Conservation (phyloP, 306 rosid genomes). For the Spatholobus suberectus region DNA sequence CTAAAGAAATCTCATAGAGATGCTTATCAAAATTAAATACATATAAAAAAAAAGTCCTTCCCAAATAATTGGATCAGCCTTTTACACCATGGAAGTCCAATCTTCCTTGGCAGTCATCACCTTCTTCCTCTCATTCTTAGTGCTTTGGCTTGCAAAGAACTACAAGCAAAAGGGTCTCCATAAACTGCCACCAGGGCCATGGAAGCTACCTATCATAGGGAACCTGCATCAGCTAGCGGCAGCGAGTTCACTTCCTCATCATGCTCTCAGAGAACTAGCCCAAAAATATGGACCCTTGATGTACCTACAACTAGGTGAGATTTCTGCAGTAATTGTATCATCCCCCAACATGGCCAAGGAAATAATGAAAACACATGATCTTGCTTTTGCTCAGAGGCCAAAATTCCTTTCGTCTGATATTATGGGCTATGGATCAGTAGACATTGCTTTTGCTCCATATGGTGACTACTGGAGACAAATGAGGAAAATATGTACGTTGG, state of each 20-base stretch:
- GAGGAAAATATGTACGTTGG: conserved; percentile 28
- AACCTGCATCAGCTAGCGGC: conserved; percentile 39
- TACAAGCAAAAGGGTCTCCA: conserved; percentile 2
- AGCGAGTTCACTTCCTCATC: conserved; percentile 32
- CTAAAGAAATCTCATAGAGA: neutral
- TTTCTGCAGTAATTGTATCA: conserved; percentile 36
- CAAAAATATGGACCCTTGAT: conserved; percentile 33
- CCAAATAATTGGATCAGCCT: neutral
- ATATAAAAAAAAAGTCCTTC: neutral
- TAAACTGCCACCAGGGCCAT: conserved; percentile 33
- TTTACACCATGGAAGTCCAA: conserved; percentile 13
- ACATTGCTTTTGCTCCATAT: conserved; percentile 40
- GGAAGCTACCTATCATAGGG: conserved; percentile 43
- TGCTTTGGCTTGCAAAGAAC: conserved; percentile 21
- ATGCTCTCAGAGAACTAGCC: conserved; percentile 1
- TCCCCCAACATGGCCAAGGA: conserved; percentile 29
- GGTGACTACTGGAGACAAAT: conserved; percentile 45
- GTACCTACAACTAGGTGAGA: conserved; percentile 39
- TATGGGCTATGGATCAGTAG: neutral
- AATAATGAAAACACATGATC: conserved; percentile 39
- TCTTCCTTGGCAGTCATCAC: neutral
- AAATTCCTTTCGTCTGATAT: conserved; percentile 12
- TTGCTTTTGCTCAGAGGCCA: conserved; percentile 38
- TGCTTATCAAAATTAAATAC: neutral
- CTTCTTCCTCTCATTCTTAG: neutral